Evolutionary conservation across 2,329 filamentous ascomycete species (phyloP).

Genomic region (Aspergillus ochraceoroseus): DNA sequence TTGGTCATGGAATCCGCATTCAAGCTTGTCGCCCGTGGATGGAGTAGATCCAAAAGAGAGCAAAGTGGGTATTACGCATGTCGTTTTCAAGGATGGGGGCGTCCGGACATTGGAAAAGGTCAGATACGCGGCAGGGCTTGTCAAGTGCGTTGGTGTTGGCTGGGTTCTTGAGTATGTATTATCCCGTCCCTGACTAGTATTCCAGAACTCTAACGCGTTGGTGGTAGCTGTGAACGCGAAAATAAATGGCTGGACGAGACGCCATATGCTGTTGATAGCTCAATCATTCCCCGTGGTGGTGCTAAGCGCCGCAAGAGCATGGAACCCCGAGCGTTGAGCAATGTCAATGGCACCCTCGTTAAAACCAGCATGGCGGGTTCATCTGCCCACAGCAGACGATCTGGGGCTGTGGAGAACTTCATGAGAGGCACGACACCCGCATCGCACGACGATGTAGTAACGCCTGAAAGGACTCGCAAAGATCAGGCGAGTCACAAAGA

Average conservation of each 20-base stretch:
- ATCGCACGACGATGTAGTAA: slow-evolving; percentile 12
- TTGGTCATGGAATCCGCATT: slow-evolving; percentile 69
- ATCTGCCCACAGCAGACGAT: slow-evolving; percentile 28
- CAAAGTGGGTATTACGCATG: slow-evolving; percentile 75
- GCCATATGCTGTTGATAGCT: slow-evolving; percentile 64
- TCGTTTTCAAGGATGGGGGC: slow-evolving; percentile 83
- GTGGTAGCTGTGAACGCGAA: slow-evolving; percentile 64
- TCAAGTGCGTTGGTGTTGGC: slow-evolving; percentile 79
- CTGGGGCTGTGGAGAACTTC: slow-evolving; percentile 33
- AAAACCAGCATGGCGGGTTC: slow-evolving; percentile 25
- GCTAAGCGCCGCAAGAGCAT: slow-evolving; percentile 72
- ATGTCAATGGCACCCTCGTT: slow-evolving; percentile 62
- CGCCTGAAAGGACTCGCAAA: slow-evolving; percentile 14
- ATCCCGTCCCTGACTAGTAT: background rate
- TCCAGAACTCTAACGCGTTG: slow-evolving; percentile 15
- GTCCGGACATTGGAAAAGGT: slow-evolving; percentile 78
- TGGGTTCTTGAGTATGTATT: slow-evolving; percentile 79
- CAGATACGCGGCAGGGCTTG: slow-evolving; percentile 63
- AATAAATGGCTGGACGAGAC: slow-evolving; percentile 71
- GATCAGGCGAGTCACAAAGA: slow-evolving; percentile 19
- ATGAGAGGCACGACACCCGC: slow-evolving; percentile 34
- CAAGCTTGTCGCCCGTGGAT: slow-evolving; percentile 37
- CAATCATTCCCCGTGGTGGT: slow-evolving; percentile 63
- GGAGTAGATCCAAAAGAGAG: slow-evolving; percentile 31
- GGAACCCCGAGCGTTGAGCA: slow-evolving; percentile 67